Evolutionary conservation across 2,329 filamentous ascomycete genomes (phyloP).

Genomic region (Cladobotryum mycophilum): DNA sequence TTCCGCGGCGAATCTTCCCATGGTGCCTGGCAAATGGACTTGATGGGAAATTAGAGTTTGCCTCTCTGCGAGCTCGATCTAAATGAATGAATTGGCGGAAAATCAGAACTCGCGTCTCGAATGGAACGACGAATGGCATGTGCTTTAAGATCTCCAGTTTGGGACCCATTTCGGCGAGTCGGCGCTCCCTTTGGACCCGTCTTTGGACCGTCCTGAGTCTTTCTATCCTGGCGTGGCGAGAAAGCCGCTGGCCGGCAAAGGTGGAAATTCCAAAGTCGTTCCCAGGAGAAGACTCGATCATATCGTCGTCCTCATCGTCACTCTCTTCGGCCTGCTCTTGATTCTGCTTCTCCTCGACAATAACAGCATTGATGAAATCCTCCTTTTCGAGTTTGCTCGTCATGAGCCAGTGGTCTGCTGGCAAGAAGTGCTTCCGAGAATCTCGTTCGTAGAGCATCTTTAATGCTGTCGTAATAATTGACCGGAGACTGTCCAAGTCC

Average conservation of each 20-base stretch:
- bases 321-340: slow-evolving; percentile 36
- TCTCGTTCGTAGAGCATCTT: slow-evolving; percentile 90
- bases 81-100: slow-evolving; percentile 87
- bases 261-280: slow-evolving; percentile 26
- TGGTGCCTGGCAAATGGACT: slow-evolving; percentile 54
- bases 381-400: slow-evolving; percentile 80
- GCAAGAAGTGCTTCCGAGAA: slow-evolving; percentile 78
- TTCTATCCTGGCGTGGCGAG: slow-evolving; percentile 59
- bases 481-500: slow-evolving; percentile 70
- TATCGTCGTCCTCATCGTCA: slow-evolving; percentile 21
- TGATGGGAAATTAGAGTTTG: slow-evolving; percentile 12
- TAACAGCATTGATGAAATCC: slow-evolving; percentile 78
- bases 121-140: slow-evolving; percentile 95
- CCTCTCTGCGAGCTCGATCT: slow-evolving; percentile 42
- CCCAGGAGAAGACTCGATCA: slow-evolving; percentile 28
- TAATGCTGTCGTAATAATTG: slow-evolving; percentile 71
- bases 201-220: slow-evolving; percentile 57
- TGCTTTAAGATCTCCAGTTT: slow-evolving; percentile 87
- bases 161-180: slow-evolving; percentile 73
- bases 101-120: slow-evolving; percentile 82
- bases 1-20: slow-evolving; percentile 71
- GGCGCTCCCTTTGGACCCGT: slow-evolving; percentile 60
- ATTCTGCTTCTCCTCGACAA: slow-evolving; percentile 77
- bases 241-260: slow-evolving; percentile 50
- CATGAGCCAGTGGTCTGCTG: slow-evolving; percentile 90